phyloP scores from a whole-genome alignment of 2,329 filamentous ascomycete genomes.

The Beauveria sp. region DNA sequence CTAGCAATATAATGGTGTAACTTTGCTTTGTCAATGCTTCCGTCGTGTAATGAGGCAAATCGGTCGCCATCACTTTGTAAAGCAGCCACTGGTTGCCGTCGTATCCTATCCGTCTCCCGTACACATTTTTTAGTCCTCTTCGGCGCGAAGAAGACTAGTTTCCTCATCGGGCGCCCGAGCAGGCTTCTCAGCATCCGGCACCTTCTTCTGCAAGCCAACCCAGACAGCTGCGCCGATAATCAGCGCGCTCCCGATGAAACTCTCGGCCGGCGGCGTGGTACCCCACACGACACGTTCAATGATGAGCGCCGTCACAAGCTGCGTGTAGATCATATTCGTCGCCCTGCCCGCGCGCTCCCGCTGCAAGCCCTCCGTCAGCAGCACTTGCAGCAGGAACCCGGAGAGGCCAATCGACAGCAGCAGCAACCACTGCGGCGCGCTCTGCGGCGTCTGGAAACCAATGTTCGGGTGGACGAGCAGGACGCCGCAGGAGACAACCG shows the following conservation, averaged over 20 bases:
- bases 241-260: constrained; percentile 30
- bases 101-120: not conserved
- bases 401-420: constrained; percentile 56
- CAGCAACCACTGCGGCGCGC: constrained; percentile 34
- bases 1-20: not conserved
- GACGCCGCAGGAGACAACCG: constrained; percentile 53
- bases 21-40: not conserved
- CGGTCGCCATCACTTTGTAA: not conserved
- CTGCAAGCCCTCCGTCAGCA: constrained; percentile 64
- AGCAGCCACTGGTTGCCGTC: not conserved
- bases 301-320: constrained; percentile 27
- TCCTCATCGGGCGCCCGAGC: constrained; percentile 26
- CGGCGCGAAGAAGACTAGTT: constrained; percentile 20
- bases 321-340: constrained; percentile 26
- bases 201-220: constrained; percentile 34
- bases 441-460: constrained; percentile 28
- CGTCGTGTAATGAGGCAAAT: not conserved
- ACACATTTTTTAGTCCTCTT: not conserved
- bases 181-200: constrained; percentile 17
- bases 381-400: constrained; percentile 72
- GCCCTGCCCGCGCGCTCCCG: constrained; percentile 49
- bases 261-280: constrained; percentile 29
- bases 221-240: constrained; percentile 35
- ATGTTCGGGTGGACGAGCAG: constrained; percentile 41
- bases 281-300: constrained; percentile 37